Evolutionary conservation across 371 early-diverging fungal genomes (phyloP).

Genomic region (Mortierella sp.): DNA sequence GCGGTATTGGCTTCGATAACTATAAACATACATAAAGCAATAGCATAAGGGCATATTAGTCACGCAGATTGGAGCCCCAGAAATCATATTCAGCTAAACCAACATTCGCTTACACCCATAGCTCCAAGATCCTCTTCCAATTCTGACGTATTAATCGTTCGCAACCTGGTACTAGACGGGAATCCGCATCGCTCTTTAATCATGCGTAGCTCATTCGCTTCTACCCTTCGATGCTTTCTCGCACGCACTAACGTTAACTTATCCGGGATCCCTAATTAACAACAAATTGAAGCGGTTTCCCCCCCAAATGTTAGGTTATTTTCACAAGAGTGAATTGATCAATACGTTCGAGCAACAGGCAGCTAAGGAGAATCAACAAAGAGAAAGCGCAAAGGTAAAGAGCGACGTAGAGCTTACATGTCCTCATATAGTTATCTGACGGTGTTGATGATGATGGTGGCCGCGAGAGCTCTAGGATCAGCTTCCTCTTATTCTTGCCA

Average conservation of each 20-base stretch:
- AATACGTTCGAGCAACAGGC: not conserved
- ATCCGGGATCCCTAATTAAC: conserved; percentile 15
- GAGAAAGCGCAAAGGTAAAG: not conserved
- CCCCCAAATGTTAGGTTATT: not conserved
- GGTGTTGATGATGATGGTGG: conserved; percentile 5
- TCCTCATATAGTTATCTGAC: conserved; percentile 1
- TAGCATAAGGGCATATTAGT: not conserved
- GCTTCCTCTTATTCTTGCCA: conserved; percentile 32
- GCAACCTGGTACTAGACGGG: conserved; percentile 61
- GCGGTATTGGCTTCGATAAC: not conserved
- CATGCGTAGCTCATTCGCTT: conserved; percentile 58
- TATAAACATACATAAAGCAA: not conserved
- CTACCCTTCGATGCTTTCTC: conserved; percentile 57
- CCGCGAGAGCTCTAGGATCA: conserved; percentile 15
- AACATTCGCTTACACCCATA: conserved; percentile 58
- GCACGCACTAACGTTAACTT: conserved; percentile 50
- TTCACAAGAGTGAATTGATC: not conserved
- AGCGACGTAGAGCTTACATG: not conserved
- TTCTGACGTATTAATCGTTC: conserved; percentile 57
- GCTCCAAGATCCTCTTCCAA: conserved; percentile 63
- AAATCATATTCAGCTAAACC: not conserved
- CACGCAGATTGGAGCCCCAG: not conserved
- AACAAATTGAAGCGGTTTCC: not conserved
- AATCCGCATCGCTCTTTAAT: conserved; percentile 62
- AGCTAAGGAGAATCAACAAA: not conserved